Evolutionary conservation across 2,329 filamentous ascomycete genomes (phyloP).

Genomic region (Ustulina deusta): DNA sequence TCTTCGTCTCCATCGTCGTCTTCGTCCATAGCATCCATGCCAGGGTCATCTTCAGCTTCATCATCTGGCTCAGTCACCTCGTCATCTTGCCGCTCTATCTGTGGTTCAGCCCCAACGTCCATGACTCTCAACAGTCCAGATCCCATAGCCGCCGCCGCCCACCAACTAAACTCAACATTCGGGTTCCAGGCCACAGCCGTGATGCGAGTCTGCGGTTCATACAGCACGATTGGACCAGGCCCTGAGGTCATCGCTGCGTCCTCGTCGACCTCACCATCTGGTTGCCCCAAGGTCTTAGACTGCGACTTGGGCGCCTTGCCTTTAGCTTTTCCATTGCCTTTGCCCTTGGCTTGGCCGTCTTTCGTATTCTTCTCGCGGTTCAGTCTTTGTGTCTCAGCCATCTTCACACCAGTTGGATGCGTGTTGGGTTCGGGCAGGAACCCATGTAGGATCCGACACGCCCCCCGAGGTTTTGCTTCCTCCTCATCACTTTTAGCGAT

Average conservation of each 20-base stretch:
- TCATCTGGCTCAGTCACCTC: conserved; percentile 25
- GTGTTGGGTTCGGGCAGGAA: conserved; percentile 64
- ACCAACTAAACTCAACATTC: conserved; percentile 72
- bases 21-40: conserved; percentile 32
- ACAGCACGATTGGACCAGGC: conserved; percentile 61
- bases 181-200: conserved; percentile 76
- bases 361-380: conserved; percentile 53
- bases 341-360: conserved; percentile 51
- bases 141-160: conserved; percentile 74
- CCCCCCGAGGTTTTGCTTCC: conserved; percentile 55
- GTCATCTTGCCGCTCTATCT: conserved; percentile 25
- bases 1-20: conserved; percentile 29
- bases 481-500: conserved; percentile 15
- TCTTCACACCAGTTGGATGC: conserved; percentile 56
- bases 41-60: conserved; percentile 28
- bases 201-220: conserved; percentile 73
- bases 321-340: conserved; percentile 44
- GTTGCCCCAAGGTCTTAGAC: conserved; percentile 46
- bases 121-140: conserved; percentile 75
- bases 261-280: conserved; percentile 47
- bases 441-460: conserved; percentile 64
- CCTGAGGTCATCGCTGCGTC: conserved; percentile 42
- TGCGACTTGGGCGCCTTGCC: conserved; percentile 39
- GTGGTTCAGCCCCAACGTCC: conserved; percentile 67
- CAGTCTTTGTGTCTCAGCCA: conserved; percentile 47